Percentiles rank a stretch among this genome's conserved stretches.
Conservation (phyloP, 1,284 basidiomycete genomes). For the Cryptococcus deneoformans region DNA sequence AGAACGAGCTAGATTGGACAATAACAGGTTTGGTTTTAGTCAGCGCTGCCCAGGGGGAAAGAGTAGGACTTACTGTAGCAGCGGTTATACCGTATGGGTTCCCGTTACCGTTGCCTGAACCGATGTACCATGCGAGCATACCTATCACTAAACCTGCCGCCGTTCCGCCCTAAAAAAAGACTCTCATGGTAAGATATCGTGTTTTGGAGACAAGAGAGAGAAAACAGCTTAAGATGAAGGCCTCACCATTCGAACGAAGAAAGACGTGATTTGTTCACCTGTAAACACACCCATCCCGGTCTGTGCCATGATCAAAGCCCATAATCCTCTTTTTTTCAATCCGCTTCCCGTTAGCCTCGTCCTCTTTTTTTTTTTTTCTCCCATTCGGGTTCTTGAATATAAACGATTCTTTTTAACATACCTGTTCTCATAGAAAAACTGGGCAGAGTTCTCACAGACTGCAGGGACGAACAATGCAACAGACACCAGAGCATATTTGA, state of each 20-base stretch:
- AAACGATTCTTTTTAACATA: conserved; percentile 1
- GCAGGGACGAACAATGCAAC: conserved; percentile 60
- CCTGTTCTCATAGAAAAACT: conserved; percentile 50
- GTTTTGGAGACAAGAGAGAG: neutral
- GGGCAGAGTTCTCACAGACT: conserved; percentile 48
- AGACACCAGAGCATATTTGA: conserved; percentile 59
- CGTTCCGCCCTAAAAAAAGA: conserved; percentile 48
- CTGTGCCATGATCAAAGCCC: conserved; percentile 68
- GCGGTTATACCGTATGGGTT: conserved; percentile 61
- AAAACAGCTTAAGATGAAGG: neutral
- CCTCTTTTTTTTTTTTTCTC: neutral
- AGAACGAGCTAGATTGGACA: conserved; percentile 49
- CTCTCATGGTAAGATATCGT: neutral
- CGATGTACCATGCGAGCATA: conserved; percentile 58
- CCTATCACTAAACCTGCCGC: conserved; percentile 54
- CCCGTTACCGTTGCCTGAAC: conserved; percentile 56
- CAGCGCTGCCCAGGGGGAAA: conserved; percentile 16
- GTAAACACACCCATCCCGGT: conserved; percentile 61
- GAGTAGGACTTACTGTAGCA: conserved; percentile 53
- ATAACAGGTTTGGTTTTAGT: neutral
- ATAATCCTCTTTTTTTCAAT: conserved; percentile 47
- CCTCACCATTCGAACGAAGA: conserved; percentile 53
- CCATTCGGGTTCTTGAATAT: neutral
- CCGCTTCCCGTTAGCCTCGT: neutral
- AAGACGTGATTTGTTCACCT: conserved; percentile 61